Evolutionary conservation across 192 early-diverging fungal genomes (phyloP).

Genomic region (Coemansia sp.): DNA sequence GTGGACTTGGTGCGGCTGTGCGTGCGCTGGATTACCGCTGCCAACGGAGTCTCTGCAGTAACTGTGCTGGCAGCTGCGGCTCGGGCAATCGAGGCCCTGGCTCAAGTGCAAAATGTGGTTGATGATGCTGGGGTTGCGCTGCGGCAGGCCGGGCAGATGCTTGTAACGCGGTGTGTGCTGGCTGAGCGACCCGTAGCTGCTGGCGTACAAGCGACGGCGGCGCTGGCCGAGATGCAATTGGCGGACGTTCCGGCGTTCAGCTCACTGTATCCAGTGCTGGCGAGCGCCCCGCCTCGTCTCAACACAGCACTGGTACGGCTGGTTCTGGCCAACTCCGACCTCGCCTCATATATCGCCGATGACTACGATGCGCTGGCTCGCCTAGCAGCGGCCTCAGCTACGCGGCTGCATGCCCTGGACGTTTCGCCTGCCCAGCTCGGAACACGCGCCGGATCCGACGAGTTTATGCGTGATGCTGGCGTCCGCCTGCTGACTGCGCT

Average conservation of each 20-base stretch:
- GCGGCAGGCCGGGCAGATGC: conserved; percentile 29
- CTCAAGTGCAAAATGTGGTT: conserved; percentile 6
- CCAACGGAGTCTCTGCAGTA: no score
- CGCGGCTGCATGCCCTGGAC: conserved; percentile 18
- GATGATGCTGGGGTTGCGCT: conserved; percentile 15
- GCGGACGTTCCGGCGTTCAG: conserved; percentile 5
- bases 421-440: conserved; percentile 17
- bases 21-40: conserved; percentile 13
- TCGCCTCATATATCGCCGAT: background rate
- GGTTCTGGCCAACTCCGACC: conserved; percentile 8
- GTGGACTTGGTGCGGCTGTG: conserved; percentile 23
- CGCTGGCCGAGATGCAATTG: conserved; percentile 15
- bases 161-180: conserved; percentile 25
- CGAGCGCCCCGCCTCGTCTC: conserved; percentile 24
- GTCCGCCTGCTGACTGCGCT: conserved; percentile 33
- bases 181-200: conserved; percentile 25
- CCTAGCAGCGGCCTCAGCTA: conserved; percentile 11
- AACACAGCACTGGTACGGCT: conserved; percentile 22
- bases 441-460: conserved; percentile 22
- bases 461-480: conserved; percentile 20
- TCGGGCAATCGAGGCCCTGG: conserved; percentile 11
- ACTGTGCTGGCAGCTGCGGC: conserved; percentile 15
- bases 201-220: conserved; percentile 20
- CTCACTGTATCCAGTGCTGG: conserved; percentile 24
- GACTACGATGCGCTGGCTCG: conserved; percentile 16